Evolutionary conservation across 1,284 basidiomycete species (phyloP).

Genomic region (Spongispora temasekensis): DNA sequence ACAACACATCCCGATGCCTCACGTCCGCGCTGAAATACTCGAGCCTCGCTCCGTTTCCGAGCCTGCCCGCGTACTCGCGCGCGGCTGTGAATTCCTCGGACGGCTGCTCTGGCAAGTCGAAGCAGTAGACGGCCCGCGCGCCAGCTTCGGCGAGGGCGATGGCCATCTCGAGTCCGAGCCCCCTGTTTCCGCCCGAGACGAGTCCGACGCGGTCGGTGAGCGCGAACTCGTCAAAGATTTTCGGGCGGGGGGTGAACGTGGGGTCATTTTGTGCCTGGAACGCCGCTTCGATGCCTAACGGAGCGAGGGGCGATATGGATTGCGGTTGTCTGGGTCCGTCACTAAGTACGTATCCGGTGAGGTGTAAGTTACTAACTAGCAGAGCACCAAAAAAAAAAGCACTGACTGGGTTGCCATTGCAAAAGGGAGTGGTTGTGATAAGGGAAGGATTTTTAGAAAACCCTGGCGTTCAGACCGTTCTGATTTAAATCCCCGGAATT

Average conservation of each 20-base stretch:
- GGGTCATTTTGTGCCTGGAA: conserved; percentile 43
- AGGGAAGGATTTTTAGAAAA: too few relatives aligned
- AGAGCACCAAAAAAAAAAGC: too few relatives aligned
- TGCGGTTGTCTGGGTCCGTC: conserved; percentile 30
- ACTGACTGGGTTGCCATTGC: conserved; percentile 24
- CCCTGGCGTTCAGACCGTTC: too few relatives aligned
- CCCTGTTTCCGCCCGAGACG: conserved; percentile 78
- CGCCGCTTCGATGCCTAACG: conserved; percentile 63
- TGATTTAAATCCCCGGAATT: too few relatives aligned
- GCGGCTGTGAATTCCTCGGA: conserved; percentile 68
- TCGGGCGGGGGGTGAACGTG: conserved; percentile 39
- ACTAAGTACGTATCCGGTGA: neutral
- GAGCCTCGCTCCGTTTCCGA: conserved; percentile 52
- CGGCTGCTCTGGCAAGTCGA: conserved; percentile 69
- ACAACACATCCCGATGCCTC: conserved; percentile 58
- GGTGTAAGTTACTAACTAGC: neutral
- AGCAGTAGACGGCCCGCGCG: conserved; percentile 72
- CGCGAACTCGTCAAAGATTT: conserved; percentile 73
- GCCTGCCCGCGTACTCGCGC: conserved; percentile 49
- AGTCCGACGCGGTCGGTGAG: conserved; percentile 72
- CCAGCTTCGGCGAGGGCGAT: conserved; percentile 76
- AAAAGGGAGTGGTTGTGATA: too few relatives aligned
- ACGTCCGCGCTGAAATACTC: conserved; percentile 71
- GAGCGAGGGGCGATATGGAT: conserved; percentile 54
- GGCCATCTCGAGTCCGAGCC: conserved; percentile 83